Conservation (phyloP, 345 rosid species). For the Linum usitatissimum region DNA sequence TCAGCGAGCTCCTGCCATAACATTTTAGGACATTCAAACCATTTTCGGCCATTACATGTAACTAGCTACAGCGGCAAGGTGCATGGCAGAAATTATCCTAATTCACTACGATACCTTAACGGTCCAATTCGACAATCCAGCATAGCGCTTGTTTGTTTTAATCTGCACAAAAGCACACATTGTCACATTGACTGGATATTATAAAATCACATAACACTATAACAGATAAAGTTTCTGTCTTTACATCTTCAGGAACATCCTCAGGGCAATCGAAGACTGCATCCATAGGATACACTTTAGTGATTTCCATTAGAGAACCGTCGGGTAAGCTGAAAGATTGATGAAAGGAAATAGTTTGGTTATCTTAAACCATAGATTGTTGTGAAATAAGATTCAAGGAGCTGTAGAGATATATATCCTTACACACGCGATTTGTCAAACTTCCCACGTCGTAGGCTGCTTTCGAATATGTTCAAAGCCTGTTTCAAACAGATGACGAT, state of each 20-base stretch:
- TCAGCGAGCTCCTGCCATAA: conserved; percentile 10
- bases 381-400: neutral
- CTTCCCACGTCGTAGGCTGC: conserved; percentile 9
- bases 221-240: neutral
- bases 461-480: conserved; percentile 8
- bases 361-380: neutral
- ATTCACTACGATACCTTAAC: neutral
- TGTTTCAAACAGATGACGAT: neutral
- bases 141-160: conserved; percentile 5
- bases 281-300: conserved; percentile 9
- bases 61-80: no score
- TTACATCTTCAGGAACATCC: conserved; percentile 11
- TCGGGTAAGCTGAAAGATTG: conserved; percentile 3
- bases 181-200: neutral
- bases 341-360: neutral
- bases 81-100: no score
- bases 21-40: neutral
- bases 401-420: neutral
- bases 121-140: conserved; percentile 5
- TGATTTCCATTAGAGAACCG: conserved; percentile 9
- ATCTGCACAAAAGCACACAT: neutral
- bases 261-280: conserved; percentile 6
- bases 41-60: no score
- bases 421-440: conserved; percentile 8
- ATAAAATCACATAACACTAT: neutral